phyloP scores from a whole-genome alignment of 257 asterid genomes.

The Gynochthodes officinalis region DNA sequence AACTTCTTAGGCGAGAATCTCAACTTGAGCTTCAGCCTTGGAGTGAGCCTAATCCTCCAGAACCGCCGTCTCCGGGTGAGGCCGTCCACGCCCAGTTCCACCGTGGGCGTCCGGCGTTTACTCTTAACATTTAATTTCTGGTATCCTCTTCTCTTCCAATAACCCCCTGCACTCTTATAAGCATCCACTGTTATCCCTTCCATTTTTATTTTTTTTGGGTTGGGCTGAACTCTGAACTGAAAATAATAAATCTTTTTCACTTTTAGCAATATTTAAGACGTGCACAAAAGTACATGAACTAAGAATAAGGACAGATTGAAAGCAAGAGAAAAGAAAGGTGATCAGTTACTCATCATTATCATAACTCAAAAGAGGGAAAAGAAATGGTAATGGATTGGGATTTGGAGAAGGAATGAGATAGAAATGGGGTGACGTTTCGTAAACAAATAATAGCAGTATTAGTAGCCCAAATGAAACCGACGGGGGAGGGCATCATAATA shows the following conservation, averaged over 20 bases:
- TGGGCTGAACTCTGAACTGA: too few relatives aligned
- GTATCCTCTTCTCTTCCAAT: slow-evolving; percentile 35
- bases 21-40: slow-evolving; percentile 29
- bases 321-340: too few relatives aligned
- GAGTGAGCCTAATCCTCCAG: slow-evolving; percentile 31
- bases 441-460: too few relatives aligned
- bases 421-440: too few relatives aligned
- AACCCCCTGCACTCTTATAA: slow-evolving; percentile 27
- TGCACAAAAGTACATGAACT: too few relatives aligned
- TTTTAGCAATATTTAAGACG: background rate
- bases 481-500: too few relatives aligned
- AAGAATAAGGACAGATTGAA: too few relatives aligned
- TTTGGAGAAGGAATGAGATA: background rate
- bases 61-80: slow-evolving; percentile 15
- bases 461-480: too few relatives aligned
- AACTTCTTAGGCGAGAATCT: slow-evolving; percentile 33
- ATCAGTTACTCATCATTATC: too few relatives aligned
- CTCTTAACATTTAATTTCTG: slow-evolving; percentile 20
- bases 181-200: slow-evolving; percentile 22
- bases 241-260: too few relatives aligned
- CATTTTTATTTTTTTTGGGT: slow-evolving; percentile 17
- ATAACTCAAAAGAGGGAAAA: too few relatives aligned
- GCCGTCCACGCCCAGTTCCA: background rate
- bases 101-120: background rate
- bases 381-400: background rate